Conservation (phyloP, 805 yeast genomes). For the Candida saitoana region DNA sequence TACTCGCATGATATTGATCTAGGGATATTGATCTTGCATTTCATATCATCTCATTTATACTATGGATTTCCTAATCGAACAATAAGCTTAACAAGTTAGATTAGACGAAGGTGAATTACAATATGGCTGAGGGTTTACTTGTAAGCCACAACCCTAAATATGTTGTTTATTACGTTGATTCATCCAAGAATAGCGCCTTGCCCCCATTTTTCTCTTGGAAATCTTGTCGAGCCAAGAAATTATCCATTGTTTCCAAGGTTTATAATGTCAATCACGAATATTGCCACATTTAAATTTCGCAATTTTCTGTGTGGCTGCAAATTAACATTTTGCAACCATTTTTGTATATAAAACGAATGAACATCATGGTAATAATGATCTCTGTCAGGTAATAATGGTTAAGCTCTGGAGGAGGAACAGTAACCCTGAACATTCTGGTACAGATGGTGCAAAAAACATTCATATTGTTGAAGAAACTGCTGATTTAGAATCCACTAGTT, state of each 20-base stretch:
- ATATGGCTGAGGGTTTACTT: background rate
- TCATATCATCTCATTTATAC: background rate
- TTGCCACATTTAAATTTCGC: background rate
- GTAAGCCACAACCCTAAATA: too few relatives aligned
- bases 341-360: background rate
- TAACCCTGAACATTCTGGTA: background rate
- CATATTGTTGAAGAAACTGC: conserved; percentile 1
- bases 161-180: too few relatives aligned
- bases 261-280: background rate
- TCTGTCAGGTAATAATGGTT: background rate
- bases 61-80: background rate
- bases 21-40: background rate
- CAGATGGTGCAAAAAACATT: background rate
- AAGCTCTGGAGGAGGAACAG: background rate
- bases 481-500: conserved; percentile 2
- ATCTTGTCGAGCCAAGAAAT: background rate
- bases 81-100: background rate
- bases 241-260: background rate
- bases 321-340: background rate
- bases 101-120: background rate
- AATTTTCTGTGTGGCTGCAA: background rate
- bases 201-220: background rate
- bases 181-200: too few relatives aligned
- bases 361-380: background rate
- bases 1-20: too few relatives aligned